Evolutionary conservation across 805 yeast species (phyloP), one percentile per base, ranked within the genome.

Genomic region (Lipomyces sp.): DNA sequence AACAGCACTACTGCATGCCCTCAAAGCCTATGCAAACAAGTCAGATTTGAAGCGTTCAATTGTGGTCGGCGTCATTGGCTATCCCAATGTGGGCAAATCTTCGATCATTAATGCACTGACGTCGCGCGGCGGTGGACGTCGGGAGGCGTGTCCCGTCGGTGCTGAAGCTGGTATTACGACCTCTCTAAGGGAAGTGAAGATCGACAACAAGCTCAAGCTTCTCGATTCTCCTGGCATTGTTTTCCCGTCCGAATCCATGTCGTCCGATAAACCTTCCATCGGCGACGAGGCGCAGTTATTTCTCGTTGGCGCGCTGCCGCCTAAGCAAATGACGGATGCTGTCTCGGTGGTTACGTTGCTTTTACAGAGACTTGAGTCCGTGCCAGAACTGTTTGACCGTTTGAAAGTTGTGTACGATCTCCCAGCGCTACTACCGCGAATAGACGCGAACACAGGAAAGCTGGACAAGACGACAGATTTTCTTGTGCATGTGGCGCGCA

Each of bases 141-240:
- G 55, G 55, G 86, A 85, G 73, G 94, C 93, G 11, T 95, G 98
- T 77, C 98, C 99, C 15, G 96, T 90, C 39, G 99, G 99, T 60
- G 96, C 96, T 76, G 95, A 90, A 80, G 98, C 99, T 2, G 99
- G 99, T 77, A 95, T 95, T 57, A 94, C 99, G 37, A 93, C 97
- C 0, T 82, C 94, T 2, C 81, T 95, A 77, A 86, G 98, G 80
- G 96, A 92, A 77, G 92, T 94, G 66, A 95, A 94, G 80, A 84
- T 94, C 67, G 99, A 94, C 78, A 89, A 87, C 75, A 92, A 92
- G 78, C 84, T 94, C 73, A 91, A 90, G 78, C 84, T 94, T 71
- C 83, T 94, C 75, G 99, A 94, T 79, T 91, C 97, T 63, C 99
- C 99, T 61, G 99, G 99, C 76, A 95, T 94, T 69, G 97, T 95